phyloP scores from a whole-genome alignment of 2,329 filamentous ascomycete genomes.

The Hypoxylon sp. region DNA sequence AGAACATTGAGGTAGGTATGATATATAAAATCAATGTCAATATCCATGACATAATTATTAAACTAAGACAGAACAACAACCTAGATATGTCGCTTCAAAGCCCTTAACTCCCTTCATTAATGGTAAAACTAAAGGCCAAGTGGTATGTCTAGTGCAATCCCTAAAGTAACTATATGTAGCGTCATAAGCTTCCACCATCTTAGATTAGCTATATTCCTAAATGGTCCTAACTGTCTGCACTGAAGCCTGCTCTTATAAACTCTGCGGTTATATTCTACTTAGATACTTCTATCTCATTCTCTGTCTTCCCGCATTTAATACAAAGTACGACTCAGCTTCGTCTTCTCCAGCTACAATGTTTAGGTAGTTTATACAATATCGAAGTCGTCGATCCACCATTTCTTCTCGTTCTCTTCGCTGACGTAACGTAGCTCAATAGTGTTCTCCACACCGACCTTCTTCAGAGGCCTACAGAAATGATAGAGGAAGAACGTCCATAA shows the following conservation, averaged over 20 bases:
- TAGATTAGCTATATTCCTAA: neutral
- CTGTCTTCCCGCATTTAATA: neutral
- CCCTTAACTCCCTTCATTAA: too few relatives aligned
- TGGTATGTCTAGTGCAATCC: neutral
- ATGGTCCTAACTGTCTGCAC: neutral
- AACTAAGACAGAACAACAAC: neutral
- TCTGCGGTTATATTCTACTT: neutral
- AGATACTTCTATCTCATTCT: neutral
- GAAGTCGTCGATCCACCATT: conserved; percentile 36
- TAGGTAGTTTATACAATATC: conserved; percentile 7
- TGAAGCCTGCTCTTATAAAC: neutral
- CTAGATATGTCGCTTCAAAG: neutral
- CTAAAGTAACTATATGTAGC: neutral
- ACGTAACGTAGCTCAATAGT: conserved; percentile 23
- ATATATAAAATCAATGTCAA: neutral
- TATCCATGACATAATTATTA: neutral
- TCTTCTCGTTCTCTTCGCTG: conserved; percentile 5
- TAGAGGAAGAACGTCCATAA: conserved; percentile 36
- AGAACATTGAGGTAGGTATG: neutral
- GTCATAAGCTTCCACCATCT: neutral
- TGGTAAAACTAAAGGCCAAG: neutral
- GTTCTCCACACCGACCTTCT: conserved; percentile 15
- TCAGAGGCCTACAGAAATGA: conserved; percentile 30
- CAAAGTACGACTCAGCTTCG: neutral
- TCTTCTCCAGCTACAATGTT: neutral